phyloP scores from a whole-genome alignment of 2,329 filamentous ascomycete species.

The Lizonia empirigonia region DNA sequence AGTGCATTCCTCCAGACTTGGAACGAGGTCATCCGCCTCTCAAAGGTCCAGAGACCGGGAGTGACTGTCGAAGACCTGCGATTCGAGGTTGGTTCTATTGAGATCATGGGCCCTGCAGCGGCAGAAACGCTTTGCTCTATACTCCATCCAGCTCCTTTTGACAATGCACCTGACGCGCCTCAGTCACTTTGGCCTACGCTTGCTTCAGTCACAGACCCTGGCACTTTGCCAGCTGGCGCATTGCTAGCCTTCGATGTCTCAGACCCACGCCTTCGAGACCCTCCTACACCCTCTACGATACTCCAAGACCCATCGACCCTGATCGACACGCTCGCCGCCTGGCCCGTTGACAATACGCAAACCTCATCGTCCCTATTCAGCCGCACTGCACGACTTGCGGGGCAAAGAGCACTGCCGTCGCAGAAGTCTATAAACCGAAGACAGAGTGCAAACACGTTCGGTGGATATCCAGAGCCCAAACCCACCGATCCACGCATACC shows the following conservation, averaged over 20 bases:
- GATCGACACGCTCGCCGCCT: slow-evolving; percentile 66
- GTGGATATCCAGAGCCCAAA: slow-evolving; percentile 63
- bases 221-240: slow-evolving; percentile 70
- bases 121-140: slow-evolving; percentile 77
- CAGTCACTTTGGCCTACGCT: slow-evolving; percentile 42
- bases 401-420: slow-evolving; percentile 69
- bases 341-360: slow-evolving; percentile 66
- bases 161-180: slow-evolving; percentile 36
- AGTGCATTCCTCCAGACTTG: slow-evolving; percentile 76
- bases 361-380: slow-evolving; percentile 67
- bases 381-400: slow-evolving; percentile 67
- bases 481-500: slow-evolving; percentile 77
- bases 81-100: slow-evolving; percentile 74
- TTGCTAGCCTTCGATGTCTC: slow-evolving; percentile 73
- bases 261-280: slow-evolving; percentile 82
- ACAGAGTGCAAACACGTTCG: slow-evolving; percentile 67
- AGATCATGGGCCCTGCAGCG: slow-evolving; percentile 73
- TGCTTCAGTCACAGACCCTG: slow-evolving; percentile 52
- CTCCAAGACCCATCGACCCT: slow-evolving; percentile 32
- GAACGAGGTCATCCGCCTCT: slow-evolving; percentile 63
- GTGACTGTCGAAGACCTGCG: slow-evolving; percentile 71
- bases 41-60: slow-evolving; percentile 65
- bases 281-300: slow-evolving; percentile 61
- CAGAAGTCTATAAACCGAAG: slow-evolving; percentile 84
- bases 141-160: slow-evolving; percentile 57